These are phyloP conservation scores for Trichosporon sp. DNA, from an alignment of 1,284 basidiomycete species.

Conservation along the genomic window DNA sequence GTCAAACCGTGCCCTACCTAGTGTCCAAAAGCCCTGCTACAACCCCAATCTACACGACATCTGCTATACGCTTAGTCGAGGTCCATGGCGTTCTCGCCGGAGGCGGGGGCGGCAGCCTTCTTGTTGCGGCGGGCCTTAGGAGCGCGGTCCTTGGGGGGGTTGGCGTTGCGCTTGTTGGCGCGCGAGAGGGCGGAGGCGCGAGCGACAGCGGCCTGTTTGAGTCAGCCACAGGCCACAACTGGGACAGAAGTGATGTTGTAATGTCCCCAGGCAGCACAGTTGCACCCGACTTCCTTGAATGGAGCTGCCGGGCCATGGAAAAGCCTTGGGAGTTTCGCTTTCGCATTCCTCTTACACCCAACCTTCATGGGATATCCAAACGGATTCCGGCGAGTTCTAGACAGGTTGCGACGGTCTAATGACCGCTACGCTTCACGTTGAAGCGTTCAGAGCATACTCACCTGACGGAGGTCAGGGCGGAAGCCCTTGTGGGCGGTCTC, in stretches of 20 bases:
- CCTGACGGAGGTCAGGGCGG: slow-evolving; percentile 73
- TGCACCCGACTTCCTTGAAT: slow-evolving; percentile 17
- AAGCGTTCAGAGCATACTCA: slow-evolving; percentile 55
- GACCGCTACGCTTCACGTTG: background rate
- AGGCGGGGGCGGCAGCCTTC: slow-evolving; percentile 64
- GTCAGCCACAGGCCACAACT: slow-evolving; percentile 13
- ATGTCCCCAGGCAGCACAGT: slow-evolving; percentile 17
- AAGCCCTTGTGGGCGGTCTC: slow-evolving; percentile 66
- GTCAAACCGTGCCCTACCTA: background rate
- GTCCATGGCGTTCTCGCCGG: slow-evolving; percentile 51
- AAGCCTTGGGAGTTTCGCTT: slow-evolving; percentile 17
- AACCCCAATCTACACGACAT: slow-evolving; percentile 3
- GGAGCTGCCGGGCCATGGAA: slow-evolving; percentile 20
- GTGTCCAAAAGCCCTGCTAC: slow-evolving; percentile 6
- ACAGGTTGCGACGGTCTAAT: slow-evolving; percentile 26
- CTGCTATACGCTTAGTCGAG: slow-evolving; percentile 38
- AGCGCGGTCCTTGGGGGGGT: slow-evolving; percentile 57
- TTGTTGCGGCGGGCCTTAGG: slow-evolving; percentile 75
- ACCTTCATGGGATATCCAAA: slow-evolving; percentile 32
- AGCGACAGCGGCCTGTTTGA: slow-evolving; percentile 66
- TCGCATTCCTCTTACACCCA: slow-evolving; percentile 45
- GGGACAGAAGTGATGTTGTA: background rate
- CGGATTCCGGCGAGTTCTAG: slow-evolving; percentile 42
- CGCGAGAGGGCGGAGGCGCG: slow-evolving; percentile 70
- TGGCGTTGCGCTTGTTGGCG: slow-evolving; percentile 65